Conservation (phyloP, 345 rosid genomes). For the Camelina neglecta region DNA sequence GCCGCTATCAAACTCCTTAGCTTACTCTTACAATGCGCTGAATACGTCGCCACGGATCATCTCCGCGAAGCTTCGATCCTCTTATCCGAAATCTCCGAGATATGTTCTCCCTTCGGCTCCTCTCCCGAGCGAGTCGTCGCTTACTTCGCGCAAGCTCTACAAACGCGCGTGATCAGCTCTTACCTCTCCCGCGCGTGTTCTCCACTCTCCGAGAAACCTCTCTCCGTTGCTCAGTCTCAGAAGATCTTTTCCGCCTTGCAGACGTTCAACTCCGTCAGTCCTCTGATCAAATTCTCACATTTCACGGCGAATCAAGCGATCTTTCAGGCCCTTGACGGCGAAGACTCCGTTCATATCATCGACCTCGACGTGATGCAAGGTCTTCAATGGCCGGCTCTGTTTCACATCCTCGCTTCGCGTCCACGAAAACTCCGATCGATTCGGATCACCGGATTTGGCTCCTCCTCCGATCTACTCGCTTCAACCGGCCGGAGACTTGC, state of each 20-base stretch:
- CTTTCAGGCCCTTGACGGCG: slow-evolving; percentile 79
- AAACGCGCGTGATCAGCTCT: slow-evolving; percentile 82
- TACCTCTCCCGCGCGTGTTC: slow-evolving; percentile 61
- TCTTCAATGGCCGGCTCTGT: slow-evolving; percentile 98
- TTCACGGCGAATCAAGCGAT: slow-evolving; percentile 98
- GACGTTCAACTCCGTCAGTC: slow-evolving; percentile 78
- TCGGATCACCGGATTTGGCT: slow-evolving; percentile 87
- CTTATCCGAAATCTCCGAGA: slow-evolving; percentile 74
- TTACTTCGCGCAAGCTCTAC: slow-evolving; percentile 85
- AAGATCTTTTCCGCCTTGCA: slow-evolving; percentile 81
- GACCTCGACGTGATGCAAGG: slow-evolving; percentile 98
- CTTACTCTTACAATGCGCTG: slow-evolving; percentile 90
- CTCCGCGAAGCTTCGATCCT: slow-evolving; percentile 74
- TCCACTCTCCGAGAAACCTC: slow-evolving; percentile 57
- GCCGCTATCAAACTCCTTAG: slow-evolving; percentile 64
- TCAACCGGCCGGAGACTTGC: slow-evolving; percentile 86
- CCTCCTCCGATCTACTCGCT: slow-evolving; percentile 76
- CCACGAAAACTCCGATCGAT: slow-evolving; percentile 74
- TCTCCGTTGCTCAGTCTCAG: slow-evolving; percentile 64
- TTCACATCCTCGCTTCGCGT: slow-evolving; percentile 93
- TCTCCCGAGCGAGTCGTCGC: slow-evolving; percentile 92
- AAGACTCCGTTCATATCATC: slow-evolving; percentile 85
- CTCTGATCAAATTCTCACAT: slow-evolving; percentile 84
- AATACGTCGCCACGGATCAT: slow-evolving; percentile 78
- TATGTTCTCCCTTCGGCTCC: slow-evolving; percentile 86